Evolutionary conservation across 495 filamentous ascomycete species (phyloP), one percentile per base, ranked within the genome.

Genomic region (Daldinia vernicosa): DNA sequence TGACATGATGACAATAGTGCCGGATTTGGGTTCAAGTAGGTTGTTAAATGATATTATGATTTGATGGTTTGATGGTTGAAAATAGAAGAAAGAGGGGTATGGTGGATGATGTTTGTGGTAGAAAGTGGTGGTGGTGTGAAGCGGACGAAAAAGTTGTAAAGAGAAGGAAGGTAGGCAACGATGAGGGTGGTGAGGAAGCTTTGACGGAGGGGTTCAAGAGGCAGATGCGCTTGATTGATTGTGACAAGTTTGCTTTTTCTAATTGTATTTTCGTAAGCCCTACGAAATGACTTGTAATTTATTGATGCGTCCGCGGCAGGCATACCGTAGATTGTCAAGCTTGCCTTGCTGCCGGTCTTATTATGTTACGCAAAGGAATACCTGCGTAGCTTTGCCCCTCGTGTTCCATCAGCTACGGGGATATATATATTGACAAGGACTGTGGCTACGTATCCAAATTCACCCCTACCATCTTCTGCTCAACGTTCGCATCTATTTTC

Each of bases 1-100:
- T 5, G 64, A 47, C 74, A 74, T 74, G 1, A 26, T 39, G 53
- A 43, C 9, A 8, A 4, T 19, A 28, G n/a, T 53, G 15, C 15
- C 7, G n/a, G 11, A 8, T 27, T 67, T 3, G 19, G 14, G 30
- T 24, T 24, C 0, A 47, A 19, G 17, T 3, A 47, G 9, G 19
- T 9, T 24, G 3, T 8, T 0, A 12, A 47, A 24, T 5, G 9
- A 47, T 47, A 11, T 24, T 24, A 5, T 11, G 3, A 47, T 24
- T 12, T 47, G 17, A 24, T 47, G 3, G 2, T 24, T n/a, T 4
- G 55, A 6, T 6, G 19, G 54, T 19, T 22, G 11, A 32, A 6
- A 37, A 19, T 27, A 57, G 3, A 8, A 22, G 2, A 47, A 11
- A 22, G 19, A 11, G 19, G 19, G 2, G 8, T 47, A 24, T 12